Evolutionary conservation across 2,329 filamentous ascomycete genomes (phyloP), one percentile per base, ranked within the genome.

Genomic region (Claviceps spartinae): DNA sequence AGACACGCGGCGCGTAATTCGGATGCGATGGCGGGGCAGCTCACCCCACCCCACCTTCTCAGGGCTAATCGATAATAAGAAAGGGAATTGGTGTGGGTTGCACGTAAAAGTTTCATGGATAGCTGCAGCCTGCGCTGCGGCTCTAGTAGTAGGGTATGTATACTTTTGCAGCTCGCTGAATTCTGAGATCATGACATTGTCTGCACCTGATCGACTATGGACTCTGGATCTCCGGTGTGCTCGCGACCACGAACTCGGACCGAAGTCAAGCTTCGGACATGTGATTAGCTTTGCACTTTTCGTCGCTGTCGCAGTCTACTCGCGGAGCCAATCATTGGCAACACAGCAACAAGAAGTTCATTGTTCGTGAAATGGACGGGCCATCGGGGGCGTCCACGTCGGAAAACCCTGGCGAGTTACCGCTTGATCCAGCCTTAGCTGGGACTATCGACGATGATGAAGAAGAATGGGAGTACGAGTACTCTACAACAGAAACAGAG

Each of bases 401-500:
- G 20, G 56, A 64, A 14, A 56, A 56, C 43, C 56, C 65, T 3
- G 64, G 60, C 9, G 60, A 60, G 8, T 49, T 67, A 44, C 47
- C 52, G 7, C 47, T 67, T 30, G 61, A 67, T 36, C 59, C 64
- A 46, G 49, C 61, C 14, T 36, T 63, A 30, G 49, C 57, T n/a
- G 57, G 63, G 40, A 52, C 63, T 16, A 53, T 56, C 24, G 54
- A 55, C 9, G 69, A 71, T 30, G 74, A 72, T 5, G 70, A 81
- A 54, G 77, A 83, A 48, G 79, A 82, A 49, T 84, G 79, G 78
- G 81, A 84, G 60, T 83, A 83, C 57, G 81, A 84, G 57, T 84
- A 84, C 60, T 83, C 81, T 0, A 65, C 69, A 2, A 81, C 78
- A 0, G 79, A 84, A 59, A 81, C 73, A 14, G 81, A 84, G 70